These are phyloP conservation scores for Sugiyamaella floridensis DNA, from an alignment of 805 yeast species.

Conservation along the genomic window DNA sequence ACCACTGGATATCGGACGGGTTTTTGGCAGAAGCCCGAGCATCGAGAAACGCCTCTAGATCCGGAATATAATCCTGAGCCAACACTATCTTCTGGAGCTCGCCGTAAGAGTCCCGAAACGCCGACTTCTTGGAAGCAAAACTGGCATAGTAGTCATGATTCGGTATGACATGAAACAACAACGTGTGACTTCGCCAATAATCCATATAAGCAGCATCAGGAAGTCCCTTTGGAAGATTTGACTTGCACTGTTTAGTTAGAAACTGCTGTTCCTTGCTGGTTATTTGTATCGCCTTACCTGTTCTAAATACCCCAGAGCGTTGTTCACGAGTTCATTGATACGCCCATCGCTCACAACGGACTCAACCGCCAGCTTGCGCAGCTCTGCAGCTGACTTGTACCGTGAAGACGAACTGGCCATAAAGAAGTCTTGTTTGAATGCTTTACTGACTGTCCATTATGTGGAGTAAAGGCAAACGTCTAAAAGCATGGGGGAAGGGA, in stretches of 20 bases:
- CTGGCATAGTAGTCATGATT: slow-evolving; percentile 16
- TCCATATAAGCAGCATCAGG: slow-evolving; percentile 21
- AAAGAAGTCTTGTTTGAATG: not conserved
- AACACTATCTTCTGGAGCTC: slow-evolving; percentile 12
- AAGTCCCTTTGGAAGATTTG: slow-evolving; percentile 14
- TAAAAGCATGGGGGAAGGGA: not conserved
- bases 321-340: slow-evolving; percentile 18
- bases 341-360: slow-evolving; percentile 13
- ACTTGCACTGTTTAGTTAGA: slow-evolving; percentile 9
- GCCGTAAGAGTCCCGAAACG: slow-evolving; percentile 17
- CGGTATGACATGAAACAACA: slow-evolving; percentile 21
- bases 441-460: not conserved
- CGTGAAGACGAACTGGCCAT: not conserved
- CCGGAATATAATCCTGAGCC: slow-evolving; percentile 3
- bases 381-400: slow-evolving; percentile 10
- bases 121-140: slow-evolving; percentile 13
- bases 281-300: slow-evolving; percentile 12
- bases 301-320: slow-evolving; percentile 20
- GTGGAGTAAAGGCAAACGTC: not conserved
- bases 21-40: not conserved
- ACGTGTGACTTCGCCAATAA: slow-evolving; percentile 18
- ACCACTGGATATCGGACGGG: not conserved
- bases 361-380: slow-evolving; percentile 13
- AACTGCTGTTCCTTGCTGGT: no score
- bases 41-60: not conserved